A percentile compares a stretch with the other conserved stretches of the same genome.
These are phyloP conservation scores for Colletotrichum lupini DNA, from an alignment of 2,329 filamentous ascomycete species.

Conservation along the genomic window DNA sequence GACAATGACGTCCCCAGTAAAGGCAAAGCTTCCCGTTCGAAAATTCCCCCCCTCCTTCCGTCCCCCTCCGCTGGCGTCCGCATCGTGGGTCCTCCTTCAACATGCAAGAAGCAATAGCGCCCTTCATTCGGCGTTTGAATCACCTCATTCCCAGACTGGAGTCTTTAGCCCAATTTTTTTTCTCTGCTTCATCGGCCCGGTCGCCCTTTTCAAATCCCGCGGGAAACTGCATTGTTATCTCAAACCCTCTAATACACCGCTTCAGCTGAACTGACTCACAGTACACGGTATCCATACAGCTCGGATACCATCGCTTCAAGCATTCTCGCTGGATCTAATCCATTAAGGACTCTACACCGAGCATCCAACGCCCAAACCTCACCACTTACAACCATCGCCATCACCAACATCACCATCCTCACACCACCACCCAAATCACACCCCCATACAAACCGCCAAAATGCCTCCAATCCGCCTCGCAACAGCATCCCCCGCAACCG, in stretches of 20 bases:
- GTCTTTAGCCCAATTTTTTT: not conserved
- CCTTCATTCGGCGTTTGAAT: constrained; percentile 17
- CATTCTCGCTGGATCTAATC: not conserved
- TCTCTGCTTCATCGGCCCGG: not conserved
- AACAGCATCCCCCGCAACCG: constrained; percentile 66
- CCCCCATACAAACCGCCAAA: not conserved
- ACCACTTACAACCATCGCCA: not conserved
- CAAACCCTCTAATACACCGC: not conserved
- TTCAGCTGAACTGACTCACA: not conserved
- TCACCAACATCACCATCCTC: not conserved
- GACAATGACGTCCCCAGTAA: constrained; percentile 3
- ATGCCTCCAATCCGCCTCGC: constrained; percentile 58
- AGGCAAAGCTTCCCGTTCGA: not conserved
- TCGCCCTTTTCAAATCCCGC: constrained; percentile 10
- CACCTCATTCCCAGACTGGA: not conserved
- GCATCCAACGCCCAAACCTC: not conserved
- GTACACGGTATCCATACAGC: not conserved
- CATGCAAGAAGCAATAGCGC: not conserved
- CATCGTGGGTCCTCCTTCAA: not conserved
- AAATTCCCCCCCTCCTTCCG: not conserved
- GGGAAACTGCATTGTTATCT: not conserved
- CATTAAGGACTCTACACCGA: not conserved
- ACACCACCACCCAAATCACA: too few relatives aligned
- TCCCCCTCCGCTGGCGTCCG: not conserved
- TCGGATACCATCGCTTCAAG: not conserved